Percentiles rank a stretch among this genome's conserved stretches.
Conservation (phyloP, 805 yeast species). For the Yarrowia sp. region DNA sequence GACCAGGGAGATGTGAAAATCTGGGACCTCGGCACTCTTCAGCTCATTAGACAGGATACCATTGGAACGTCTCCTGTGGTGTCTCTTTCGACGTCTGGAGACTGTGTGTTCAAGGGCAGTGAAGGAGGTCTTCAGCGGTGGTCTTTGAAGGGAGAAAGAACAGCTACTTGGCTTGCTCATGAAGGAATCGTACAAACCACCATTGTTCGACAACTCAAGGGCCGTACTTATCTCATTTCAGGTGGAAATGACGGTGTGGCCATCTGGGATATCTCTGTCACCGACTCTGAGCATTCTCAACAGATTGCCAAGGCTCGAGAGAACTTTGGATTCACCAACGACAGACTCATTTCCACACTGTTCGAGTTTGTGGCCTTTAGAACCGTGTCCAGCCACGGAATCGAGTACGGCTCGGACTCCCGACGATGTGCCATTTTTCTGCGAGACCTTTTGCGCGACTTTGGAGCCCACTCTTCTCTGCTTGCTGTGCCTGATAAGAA, state of each 20-base stretch:
- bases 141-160: slow-evolving; percentile 47
- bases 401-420: slow-evolving; percentile 68
- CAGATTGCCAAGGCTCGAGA: slow-evolving; percentile 6
- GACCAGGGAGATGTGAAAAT: slow-evolving; percentile 70
- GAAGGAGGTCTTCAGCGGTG: slow-evolving; percentile 50
- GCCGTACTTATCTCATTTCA: slow-evolving; percentile 50
- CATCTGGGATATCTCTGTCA: slow-evolving; percentile 59
- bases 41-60: slow-evolving; percentile 45
- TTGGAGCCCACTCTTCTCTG: slow-evolving; percentile 64
- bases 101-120: slow-evolving; percentile 63
- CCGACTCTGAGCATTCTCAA: slow-evolving; percentile 28
- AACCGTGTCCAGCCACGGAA: slow-evolving; percentile 74
- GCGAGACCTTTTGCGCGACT: slow-evolving; percentile 53
- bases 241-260: slow-evolving; percentile 69
- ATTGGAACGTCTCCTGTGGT: slow-evolving; percentile 29
- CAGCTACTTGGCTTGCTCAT: slow-evolving; percentile 51
- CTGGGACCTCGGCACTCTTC: slow-evolving; percentile 84
- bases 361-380: slow-evolving; percentile 60
- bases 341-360: slow-evolving; percentile 61
- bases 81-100: slow-evolving; percentile 54
- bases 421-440: slow-evolving; percentile 82
- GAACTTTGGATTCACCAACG: slow-evolving; percentile 46
- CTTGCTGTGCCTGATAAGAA: slow-evolving; percentile 67
- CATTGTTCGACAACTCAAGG: slow-evolving; percentile 44
- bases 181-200: slow-evolving; percentile 58